phyloP scores from a whole-genome alignment of 1,139 yeast genomes.

The Pichia sp. region DNA sequence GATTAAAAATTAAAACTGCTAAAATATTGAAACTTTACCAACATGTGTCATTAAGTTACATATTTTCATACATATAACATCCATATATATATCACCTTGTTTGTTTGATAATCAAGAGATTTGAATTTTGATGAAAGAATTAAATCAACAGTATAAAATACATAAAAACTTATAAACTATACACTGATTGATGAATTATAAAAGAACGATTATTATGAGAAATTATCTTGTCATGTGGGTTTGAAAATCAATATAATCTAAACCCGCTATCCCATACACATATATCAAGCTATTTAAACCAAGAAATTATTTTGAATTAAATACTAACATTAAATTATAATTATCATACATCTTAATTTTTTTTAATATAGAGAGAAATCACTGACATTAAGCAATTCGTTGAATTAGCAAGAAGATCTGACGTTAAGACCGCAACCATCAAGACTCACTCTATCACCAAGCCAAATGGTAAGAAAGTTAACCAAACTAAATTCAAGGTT shows the following conservation, averaged over 20 bases:
- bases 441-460: constrained; percentile 83
- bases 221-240: too few species aligned
- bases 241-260: too few species aligned
- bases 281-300: not conserved
- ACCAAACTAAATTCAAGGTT: constrained; percentile 98
- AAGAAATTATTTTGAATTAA: not conserved
- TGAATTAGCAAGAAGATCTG: constrained; percentile 96
- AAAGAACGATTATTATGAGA: too few species aligned
- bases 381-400: constrained; percentile 97
- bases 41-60: too few species aligned
- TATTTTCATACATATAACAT: too few species aligned
- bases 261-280: not conserved
- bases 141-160: too few species aligned
- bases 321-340: constrained; percentile 11
- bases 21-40: too few species aligned
- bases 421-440: constrained; percentile 88
- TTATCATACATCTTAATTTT: constrained; percentile 5
- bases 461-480: constrained; percentile 78
- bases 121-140: too few species aligned
- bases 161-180: too few species aligned
- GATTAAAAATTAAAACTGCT: not conserved
- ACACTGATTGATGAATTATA: too few species aligned
- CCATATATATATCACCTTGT: too few species aligned
- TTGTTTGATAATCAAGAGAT: too few species aligned
- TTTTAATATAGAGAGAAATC: constrained; percentile 48